Evolutionary conservation across 78 protist genomes (phyloP).

Genomic region (slime mould (Dictyostelium discoideum)): dicty_2.7 NC_007091.3:2737501-2738000

Average conservation of each 20-base stretch:
- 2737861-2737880: not conserved
- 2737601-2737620: not conserved
- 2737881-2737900: conserved; percentile 22
- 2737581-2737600: not conserved
- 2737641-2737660: not conserved
- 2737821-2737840: not conserved
- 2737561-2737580: not conserved
- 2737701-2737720: not conserved
- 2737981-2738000: not conserved
- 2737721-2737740: not conserved
- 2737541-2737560: not conserved
- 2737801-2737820: not conserved
- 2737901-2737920: conserved; percentile 16
- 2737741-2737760: not conserved
- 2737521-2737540: not conserved
- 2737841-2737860: not conserved
- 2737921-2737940: conserved; percentile 31
- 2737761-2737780: not conserved
- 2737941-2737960: not conserved
- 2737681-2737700: not conserved
- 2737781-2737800: not conserved
- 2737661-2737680: not conserved
- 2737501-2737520: not conserved
- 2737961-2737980: too few species aligned
- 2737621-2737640: not conserved